Conservation (phyloP, 208 protist species). For the Leishmania tarentolae region DNA sequence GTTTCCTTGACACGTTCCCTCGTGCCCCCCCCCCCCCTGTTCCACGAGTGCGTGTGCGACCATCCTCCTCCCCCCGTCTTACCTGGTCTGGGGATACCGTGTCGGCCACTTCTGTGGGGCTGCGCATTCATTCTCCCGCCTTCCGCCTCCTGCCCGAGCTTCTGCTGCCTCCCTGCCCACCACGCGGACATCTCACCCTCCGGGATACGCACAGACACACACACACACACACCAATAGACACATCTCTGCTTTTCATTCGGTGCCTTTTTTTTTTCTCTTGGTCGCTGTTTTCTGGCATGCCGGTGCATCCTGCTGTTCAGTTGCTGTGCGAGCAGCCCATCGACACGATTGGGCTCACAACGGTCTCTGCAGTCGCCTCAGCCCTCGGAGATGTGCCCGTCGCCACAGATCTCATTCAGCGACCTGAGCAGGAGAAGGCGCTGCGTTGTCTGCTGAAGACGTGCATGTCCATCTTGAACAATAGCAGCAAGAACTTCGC, state of each 20-base stretch:
- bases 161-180: background rate
- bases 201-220: background rate
- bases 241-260: background rate
- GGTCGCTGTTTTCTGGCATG: slow-evolving; percentile 9
- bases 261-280: background rate
- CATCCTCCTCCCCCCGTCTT: background rate
- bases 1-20: background rate
- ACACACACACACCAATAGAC: background rate
- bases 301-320: slow-evolving; percentile 53
- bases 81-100: background rate
- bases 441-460: slow-evolving; percentile 24
- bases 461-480: slow-evolving; percentile 58
- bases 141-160: background rate
- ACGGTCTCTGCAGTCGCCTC: slow-evolving; percentile 55
- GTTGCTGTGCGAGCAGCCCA: slow-evolving; percentile 55
- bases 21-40: no score
- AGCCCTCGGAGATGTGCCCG: slow-evolving; percentile 45
- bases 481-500: slow-evolving; percentile 60
- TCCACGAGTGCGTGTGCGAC: no score
- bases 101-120: background rate
- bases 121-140: background rate
- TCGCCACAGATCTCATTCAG: slow-evolving; percentile 35
- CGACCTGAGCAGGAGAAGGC: slow-evolving; percentile 28
- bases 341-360: slow-evolving; percentile 50
- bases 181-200: background rate